A percentile compares a stretch with the other conserved stretches of the same genome.
Conservation (phyloP, 495 filamentous ascomycete species). For the Penicillium paxilli region DNA sequence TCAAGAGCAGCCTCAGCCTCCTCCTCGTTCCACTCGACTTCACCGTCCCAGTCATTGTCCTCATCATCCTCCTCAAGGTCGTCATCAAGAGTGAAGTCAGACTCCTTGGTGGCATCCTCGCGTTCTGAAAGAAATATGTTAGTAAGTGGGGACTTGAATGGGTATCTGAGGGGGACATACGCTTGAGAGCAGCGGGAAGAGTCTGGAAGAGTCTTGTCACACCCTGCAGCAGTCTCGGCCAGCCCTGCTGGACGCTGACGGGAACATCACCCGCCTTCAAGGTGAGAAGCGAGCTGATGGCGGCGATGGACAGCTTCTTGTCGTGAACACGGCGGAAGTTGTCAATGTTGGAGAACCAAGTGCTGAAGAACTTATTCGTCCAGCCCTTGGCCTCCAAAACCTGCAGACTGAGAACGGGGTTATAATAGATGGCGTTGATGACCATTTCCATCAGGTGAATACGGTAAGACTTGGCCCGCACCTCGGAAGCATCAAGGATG, state of each 20-base stretch:
- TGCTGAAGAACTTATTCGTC: slow-evolving; percentile 99
- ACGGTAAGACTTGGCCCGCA: slow-evolving; percentile 80
- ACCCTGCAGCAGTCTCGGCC: slow-evolving; percentile 92
- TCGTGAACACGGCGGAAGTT: slow-evolving; percentile 92
- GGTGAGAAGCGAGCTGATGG: slow-evolving; percentile 81
- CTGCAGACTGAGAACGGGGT: slow-evolving; percentile 77
- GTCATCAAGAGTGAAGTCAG: slow-evolving; percentile 75
- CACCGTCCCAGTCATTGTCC: slow-evolving; percentile 64
- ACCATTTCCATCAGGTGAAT: slow-evolving; percentile 99
- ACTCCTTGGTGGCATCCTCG: slow-evolving; percentile 88
- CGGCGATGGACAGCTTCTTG: slow-evolving; percentile 95
- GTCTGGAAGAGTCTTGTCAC: slow-evolving; percentile 90
- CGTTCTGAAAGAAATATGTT: slow-evolving; percentile 56
- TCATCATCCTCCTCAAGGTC: slow-evolving; percentile 77
- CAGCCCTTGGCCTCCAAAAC: slow-evolving; percentile 85
- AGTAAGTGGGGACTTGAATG: slow-evolving; percentile 6
- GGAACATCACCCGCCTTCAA: slow-evolving; percentile 78
- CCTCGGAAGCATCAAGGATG: slow-evolving; percentile 68
- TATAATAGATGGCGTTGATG: slow-evolving; percentile 98
- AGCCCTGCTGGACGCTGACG: slow-evolving; percentile 85
- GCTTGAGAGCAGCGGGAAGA: slow-evolving; percentile 80
- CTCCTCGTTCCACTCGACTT: slow-evolving; percentile 70
- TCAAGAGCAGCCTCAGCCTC: slow-evolving; percentile 55
- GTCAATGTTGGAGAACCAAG: slow-evolving; percentile 96
- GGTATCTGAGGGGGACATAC: slow-evolving; percentile 43